A percentile compares a stretch with the other conserved stretches of the same genome.
Evolutionary conservation across 148 eudicot genomes (phyloP).

Genomic region (Camellia lanceoleosa): DNA sequence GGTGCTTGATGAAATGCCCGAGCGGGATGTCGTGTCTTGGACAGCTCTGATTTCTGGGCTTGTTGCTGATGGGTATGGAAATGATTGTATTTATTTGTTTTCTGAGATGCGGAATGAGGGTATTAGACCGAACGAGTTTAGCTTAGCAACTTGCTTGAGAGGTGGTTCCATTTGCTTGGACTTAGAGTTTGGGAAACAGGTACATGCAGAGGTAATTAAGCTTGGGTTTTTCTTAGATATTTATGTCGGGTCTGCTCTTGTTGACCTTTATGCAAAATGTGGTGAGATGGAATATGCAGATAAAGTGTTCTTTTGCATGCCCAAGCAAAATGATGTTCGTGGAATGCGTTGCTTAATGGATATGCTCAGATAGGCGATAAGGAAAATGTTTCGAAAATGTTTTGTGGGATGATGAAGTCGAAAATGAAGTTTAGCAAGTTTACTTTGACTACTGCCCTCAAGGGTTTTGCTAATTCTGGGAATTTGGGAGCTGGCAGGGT

Average conservation of each 20-base stretch:
- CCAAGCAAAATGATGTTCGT: constrained; percentile 33
- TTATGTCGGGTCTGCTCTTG: no score
- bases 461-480: constrained; percentile 32
- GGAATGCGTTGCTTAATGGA: no score
- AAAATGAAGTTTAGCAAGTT: neutral
- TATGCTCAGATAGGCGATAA: no score
- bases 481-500: constrained; percentile 26
- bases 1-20: no score
- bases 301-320: constrained; percentile 30
- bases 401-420: neutral
- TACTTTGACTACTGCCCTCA: constrained; percentile 35
- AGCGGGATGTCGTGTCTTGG: no score
- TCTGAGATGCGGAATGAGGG: constrained; percentile 14
- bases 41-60: no score
- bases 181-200: constrained; percentile 23
- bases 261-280: constrained; percentile 19
- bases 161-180: constrained; percentile 27
- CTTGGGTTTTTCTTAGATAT: no score
- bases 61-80: no score
- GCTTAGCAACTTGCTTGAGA: constrained; percentile 33
- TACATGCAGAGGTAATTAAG: no score
- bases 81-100: no score
- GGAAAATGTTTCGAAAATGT: no score
- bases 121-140: constrained; percentile 33
- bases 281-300: constrained; percentile 38